Evolutionary conservation across 352 stramenopile genomes (phyloP), one percentile per base, ranked within the genome.

Genomic region (Hyaloperonospora brassicae): DNA sequence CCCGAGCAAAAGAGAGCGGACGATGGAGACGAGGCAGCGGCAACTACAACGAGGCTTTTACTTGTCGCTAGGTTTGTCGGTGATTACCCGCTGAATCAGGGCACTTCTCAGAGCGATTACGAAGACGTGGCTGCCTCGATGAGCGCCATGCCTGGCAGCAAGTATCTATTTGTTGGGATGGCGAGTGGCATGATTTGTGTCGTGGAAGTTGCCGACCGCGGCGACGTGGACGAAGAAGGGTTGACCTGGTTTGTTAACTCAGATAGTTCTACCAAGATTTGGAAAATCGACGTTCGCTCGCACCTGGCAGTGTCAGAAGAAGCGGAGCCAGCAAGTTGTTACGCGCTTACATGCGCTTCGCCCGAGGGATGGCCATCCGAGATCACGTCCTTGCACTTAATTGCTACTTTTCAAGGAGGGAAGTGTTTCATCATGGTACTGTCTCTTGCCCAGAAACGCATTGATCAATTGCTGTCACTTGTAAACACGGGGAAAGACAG

Each of bases 371-470:
- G 64, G 8, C 39, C 61, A 1, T 47, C 48, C 1, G 47, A 51
- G 47, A 60, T 68, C 47, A 30, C 68, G 46, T 71, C 60, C 30
- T 59, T 91, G 27, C 72, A 67, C 46, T 57, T 91, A 5, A 72
- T 87, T 41, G 78, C 78, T 45, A 84, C 65, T 55, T 91, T 91
- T 59, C 72, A 84, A 59, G 73, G 72, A n/a, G 78, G 76, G 41
- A 86, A 84, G 52, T 91, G 80, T 52, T 91, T 91, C 48, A 85
- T 91, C 52, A 79, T 91, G 70, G 53, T 86, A 50, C 49, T 91
- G 4, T 72, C 76, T 21, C 78, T 78, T 0, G 40, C 52, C 0
- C 53, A 59, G n/a, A 86, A 86, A 31, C 64, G 61, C 47, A 88
- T 91, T 45, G 68, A 88, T 22, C 80, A 89, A 52, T 56, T 90